phyloP scores from a whole-genome alignment of 176 grass and related monocot species.

The Eragrostis curvula region DNA sequence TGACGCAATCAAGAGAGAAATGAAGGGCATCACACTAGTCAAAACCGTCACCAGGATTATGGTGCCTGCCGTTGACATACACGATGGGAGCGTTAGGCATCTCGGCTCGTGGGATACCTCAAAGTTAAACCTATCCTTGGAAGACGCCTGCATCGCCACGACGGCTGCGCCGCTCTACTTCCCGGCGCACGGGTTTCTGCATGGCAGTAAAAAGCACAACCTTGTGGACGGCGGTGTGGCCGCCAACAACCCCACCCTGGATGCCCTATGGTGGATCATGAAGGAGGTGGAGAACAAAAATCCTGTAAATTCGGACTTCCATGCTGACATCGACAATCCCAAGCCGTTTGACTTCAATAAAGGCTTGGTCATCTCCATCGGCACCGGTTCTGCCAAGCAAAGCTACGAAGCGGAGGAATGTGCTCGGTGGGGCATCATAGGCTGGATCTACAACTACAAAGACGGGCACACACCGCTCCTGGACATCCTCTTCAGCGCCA shows the following conservation, averaged over 20 bases:
- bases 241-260: constrained; percentile 2
- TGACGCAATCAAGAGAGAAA: background rate
- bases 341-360: background rate
- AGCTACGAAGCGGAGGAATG: too few relatives aligned
- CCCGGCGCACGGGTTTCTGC: too few relatives aligned
- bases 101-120: background rate
- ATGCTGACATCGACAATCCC: too few relatives aligned
- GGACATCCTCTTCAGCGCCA: background rate
- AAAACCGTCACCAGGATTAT: background rate
- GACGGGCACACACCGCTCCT: background rate
- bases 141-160: background rate
- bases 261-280: background rate
- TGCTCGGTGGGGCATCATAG: too few relatives aligned
- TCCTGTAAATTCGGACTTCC: too few relatives aligned
- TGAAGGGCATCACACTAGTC: background rate
- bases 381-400: background rate
- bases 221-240: background rate
- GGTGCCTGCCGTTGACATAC: background rate
- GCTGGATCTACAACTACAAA: background rate
- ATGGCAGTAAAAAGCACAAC: background rate
- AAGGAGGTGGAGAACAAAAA: too few relatives aligned
- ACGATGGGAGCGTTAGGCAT: fast-evolving
- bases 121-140: background rate
- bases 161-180: constrained; percentile 8
- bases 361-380: background rate